Evolutionary conservation across 169 alveolate species (phyloP), one percentile per base, ranked within the genome.

Genomic region (Plasmodium gallinaceum): DNA sequence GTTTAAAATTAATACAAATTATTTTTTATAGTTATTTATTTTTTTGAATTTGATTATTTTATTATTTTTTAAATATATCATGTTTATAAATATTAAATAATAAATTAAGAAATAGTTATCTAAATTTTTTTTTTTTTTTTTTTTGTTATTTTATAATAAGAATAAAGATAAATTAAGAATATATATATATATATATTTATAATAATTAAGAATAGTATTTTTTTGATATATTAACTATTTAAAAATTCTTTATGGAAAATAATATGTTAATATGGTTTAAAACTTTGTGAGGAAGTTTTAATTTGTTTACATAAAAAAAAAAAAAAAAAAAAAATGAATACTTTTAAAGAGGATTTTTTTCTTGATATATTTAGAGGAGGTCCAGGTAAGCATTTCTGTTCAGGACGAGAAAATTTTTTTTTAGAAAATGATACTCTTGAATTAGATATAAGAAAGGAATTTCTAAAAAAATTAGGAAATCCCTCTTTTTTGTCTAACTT

Each of bases 291-390:
- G 62, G 18, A 52, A 5, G 10, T 52, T 52, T 52, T 52, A 9
- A 9, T 12, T n/a, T n/a, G 7, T n/a, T 48, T 48, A 6, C 60
- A 48, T 48, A 48, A 5, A 48, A 48, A 26, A 66, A 57, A 24
- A 65, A 32, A 6, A 39, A 37, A 39, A 24, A 51, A n/a, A 58
- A 75, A 24, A 32, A 20, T 48, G 62, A 52, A 52, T 20, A 20
- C 10, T 9, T 9, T n/a, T n/a, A 18, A 52, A n/a, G 18, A 20
- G 7, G 69, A 60, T 60, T 20, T 24, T 1, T 51, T 76, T 68
- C 68, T 76, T 14, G 58, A 76, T 7, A 45, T 76, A 14, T 76
- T 76, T 26, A 64, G 89, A 20, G 89, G 89, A 6, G 89, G 89
- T 3, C 89, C 89, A 3, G 89, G 89, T 12, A 65, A 20, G 52